Base-by-base conservation (phyloP, 768 basidiomycete genomes). In the Boletus rubroflammeus region DNA sequence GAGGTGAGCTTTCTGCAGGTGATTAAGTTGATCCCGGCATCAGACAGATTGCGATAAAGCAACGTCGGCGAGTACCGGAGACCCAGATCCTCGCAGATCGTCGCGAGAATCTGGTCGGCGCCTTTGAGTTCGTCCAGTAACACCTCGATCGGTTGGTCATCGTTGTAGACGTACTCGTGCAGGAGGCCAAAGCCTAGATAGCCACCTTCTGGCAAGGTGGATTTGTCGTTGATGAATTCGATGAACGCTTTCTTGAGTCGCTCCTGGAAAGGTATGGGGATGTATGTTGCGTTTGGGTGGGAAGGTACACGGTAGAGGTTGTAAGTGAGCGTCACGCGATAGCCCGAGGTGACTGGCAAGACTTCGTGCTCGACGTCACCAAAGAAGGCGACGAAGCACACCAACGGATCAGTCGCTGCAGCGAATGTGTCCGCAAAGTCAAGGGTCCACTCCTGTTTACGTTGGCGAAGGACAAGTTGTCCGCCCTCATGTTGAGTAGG, bases 351-450 rank as follows among this genome's bases (percentile, higher is more conserved):
- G 50, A 81, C 73, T 0, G 66, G 69, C 15, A 67, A 38, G 54
- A 25, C 23, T 25, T 25, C 23, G 23, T 25, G 23, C 23, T 25
- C 23, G 23, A 78, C 65, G 45, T 78, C 78, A 32, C 73, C 69
- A 63, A 69, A 50, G 15, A 80, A 77, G 13, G 76, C 74, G 23
- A 68, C 63, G 63, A 74, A 80, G 7, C 65, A 72, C 8, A 77
- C 35, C 3, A 39, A 48, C 15, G 51, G 34, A 13, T 42, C 11
- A 0, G 50, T 45, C 5, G 46, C 50, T 13, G 36, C 11, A 2
- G 43, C 31, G n/a, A 57, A 46, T 6, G 41, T 36, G 1, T 65
- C 44, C 7, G 69, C 62, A 8, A 77, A 74, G 53, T 79, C 76
- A 38, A 77, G 70, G 0, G 57, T 60, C 70, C 70, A 75, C 39